Base-by-base conservation (phyloP, 495 filamentous ascomycete genomes). In the Endocarpon pusillum region DNA sequence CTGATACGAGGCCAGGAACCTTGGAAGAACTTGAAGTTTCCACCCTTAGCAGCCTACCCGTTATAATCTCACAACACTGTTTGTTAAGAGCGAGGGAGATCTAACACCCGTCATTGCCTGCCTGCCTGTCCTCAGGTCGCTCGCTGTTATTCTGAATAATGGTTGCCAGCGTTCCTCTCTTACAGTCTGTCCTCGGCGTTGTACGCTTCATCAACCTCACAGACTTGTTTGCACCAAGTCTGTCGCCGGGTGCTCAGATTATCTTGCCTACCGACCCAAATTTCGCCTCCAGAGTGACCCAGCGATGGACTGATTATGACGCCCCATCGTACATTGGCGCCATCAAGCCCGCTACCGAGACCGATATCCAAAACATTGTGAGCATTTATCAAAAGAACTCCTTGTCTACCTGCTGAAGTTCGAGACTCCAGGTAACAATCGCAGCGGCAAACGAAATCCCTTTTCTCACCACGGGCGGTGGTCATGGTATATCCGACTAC, bases 381-480 rank as follows among this genome's bases (percentile, higher is more conserved):
- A 25, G 34, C 25, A 10, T 38, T 24, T 15, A 14, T 27, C 1
- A 33, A 33, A 8, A 3, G 11, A 3, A 23, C 36, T 29, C 2
- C 12, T 8, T 16, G 3, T 12, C 15, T 10, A 32, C 10, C n/a
- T 23, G 21, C 6, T 7, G 19, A 14, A 32, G 10, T 32, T 21
- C 17, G 33, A 23, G 3, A 19, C 11, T 19, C 17, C 19, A 48
- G 47, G 42, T 53, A 3, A 49, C 42, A 36, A 26, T 33, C 12
- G 46, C 52, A 25, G 14, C 25, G n/a, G 9, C 9, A 19, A 16
- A 45, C 11, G 38, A 48, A 1, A 41, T 61, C n/a, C 46, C 47
- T 0, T 59, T 59, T 38, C 42, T 61, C 2, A 49, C 51, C n/a
- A 51, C 45, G 0, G 46, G 44, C 1, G 52, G 48, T 3, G 49